Evolutionary conservation across 352 stramenopile species (phyloP).

Genomic region (Peronospora tabacina): DNA sequence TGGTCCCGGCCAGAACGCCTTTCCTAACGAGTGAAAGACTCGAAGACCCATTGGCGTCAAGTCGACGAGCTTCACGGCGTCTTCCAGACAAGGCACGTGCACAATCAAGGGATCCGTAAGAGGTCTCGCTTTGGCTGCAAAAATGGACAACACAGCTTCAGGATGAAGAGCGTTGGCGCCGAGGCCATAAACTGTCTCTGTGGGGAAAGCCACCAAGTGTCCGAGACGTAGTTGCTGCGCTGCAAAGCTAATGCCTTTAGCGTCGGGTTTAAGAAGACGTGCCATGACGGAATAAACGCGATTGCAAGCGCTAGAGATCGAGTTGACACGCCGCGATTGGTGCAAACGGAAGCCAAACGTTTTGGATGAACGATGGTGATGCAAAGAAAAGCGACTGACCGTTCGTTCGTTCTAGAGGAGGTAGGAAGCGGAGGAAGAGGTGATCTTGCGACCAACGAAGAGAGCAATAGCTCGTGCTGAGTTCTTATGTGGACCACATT

Average conservation of each 20-base stretch:
- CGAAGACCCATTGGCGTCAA: slow-evolving; percentile 46
- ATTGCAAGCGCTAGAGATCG: slow-evolving; percentile 13
- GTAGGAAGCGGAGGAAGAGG: slow-evolving; percentile 1
- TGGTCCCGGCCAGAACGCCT: slow-evolving; percentile 94
- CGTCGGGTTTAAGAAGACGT: slow-evolving; percentile 37
- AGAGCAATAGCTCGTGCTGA: slow-evolving; percentile 1
- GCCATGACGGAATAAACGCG: slow-evolving; percentile 28
- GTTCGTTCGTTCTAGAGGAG: slow-evolving; percentile 1
- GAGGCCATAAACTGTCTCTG: slow-evolving; percentile 99
- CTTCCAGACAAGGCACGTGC: slow-evolving; percentile 86
- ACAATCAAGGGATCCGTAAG: slow-evolving; percentile 98
- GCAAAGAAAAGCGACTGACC: not conserved
- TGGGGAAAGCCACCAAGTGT: slow-evolving; percentile 92
- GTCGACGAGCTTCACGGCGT: slow-evolving; percentile 88
- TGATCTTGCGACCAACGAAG: slow-evolving; percentile 3
- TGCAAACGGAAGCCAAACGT: slow-evolving; percentile 9
- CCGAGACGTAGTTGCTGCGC: slow-evolving; percentile 65
- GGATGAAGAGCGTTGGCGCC: slow-evolving; percentile 95
- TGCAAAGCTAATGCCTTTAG: slow-evolving; percentile 38
- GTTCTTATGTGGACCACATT: slow-evolving; percentile 2
- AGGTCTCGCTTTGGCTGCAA: slow-evolving; percentile 91
- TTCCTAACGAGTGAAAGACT: slow-evolving; percentile 81
- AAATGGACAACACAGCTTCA: slow-evolving; percentile 92
- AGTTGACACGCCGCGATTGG: slow-evolving; percentile 8
- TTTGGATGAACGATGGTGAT: slow-evolving; percentile 11